phyloP scores from a whole-genome alignment of 2,329 filamentous ascomycete genomes.

The Pseudopyrenochaeta lycopersici region DNA sequence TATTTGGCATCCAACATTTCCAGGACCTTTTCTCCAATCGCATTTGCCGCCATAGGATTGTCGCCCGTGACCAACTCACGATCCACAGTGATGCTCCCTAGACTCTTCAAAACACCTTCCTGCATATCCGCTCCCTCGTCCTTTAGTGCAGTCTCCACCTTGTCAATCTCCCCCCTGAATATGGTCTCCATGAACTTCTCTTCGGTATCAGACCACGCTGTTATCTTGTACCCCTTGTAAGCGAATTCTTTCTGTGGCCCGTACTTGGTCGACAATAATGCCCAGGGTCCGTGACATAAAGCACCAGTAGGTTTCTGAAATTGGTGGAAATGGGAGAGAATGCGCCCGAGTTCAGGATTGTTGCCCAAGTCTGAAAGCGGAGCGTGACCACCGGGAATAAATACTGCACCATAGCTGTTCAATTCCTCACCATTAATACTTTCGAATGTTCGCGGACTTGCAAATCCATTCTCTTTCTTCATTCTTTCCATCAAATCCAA shows the following conservation, averaged over 20 bases:
- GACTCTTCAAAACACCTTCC: constrained; percentile 50
- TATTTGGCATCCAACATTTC: constrained; percentile 38
- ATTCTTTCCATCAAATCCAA: constrained; percentile 54
- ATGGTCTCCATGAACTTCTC: constrained; percentile 59
- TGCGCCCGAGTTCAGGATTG: constrained; percentile 54
- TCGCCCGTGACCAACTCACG: constrained; percentile 49
- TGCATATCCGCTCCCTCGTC: constrained; percentile 56
- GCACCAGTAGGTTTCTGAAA: constrained; percentile 55
- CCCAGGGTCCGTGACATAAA: constrained; percentile 59
- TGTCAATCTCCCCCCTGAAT: constrained; percentile 53
- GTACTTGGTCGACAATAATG: constrained; percentile 54
- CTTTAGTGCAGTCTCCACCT: constrained; percentile 51
- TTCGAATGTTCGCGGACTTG: constrained; percentile 47
- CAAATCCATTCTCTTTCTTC: constrained; percentile 57
- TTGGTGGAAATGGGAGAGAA: constrained; percentile 53
- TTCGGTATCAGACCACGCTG: constrained; percentile 56
- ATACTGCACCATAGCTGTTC: constrained; percentile 51
- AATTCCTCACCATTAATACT: constrained; percentile 54
- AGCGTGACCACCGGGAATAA: constrained; percentile 58
- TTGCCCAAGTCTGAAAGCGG: constrained; percentile 54
- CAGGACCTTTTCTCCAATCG: constrained; percentile 43
- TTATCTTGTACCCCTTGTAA: constrained; percentile 58
- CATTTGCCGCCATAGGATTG: constrained; percentile 45
- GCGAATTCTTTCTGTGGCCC: constrained; percentile 48
- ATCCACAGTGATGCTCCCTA: constrained; percentile 55